Base-by-base conservation (phyloP, 2,329 filamentous ascomycete species). In the Microcera coccophila region DNA sequence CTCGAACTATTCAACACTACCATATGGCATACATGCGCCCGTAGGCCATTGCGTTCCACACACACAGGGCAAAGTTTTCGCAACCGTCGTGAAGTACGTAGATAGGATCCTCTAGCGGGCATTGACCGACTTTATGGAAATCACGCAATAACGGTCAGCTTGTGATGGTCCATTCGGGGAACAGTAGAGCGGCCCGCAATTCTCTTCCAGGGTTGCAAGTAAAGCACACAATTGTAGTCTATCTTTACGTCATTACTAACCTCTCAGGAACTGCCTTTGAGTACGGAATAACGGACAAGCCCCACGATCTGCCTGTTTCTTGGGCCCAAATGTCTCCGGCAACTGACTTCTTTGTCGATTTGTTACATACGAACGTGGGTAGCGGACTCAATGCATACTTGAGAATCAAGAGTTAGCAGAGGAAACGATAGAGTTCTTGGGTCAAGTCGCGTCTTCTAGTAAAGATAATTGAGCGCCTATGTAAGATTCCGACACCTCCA, bases 171-270 rank as follows among this genome's bases (percentile, higher is more conserved):
- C 15, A 17, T 18, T 17, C 18, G 12, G 15, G 12, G 5, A 11
- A 21, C 9, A 4, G 35, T 41, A 33, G 38, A 34, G 42, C 35
- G 12, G 14, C 35, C 41, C 19, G 17, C 8, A n/a, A 16, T 39
- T 26, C 10, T 32, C 17, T 22, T 17, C 34, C 34, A 41, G 47
- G 36, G 40, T 35, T 36, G 19, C 14, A 24, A 15, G 14, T 15
- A 18, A 34, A 31, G 18, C 49, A 50, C 49, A 50, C 41, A 52
- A 52, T 52, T 45, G 48, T 48, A 44, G 44, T 48, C 44, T 44
- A 33, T 12, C 35, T 50, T 52, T 36, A 33, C 50, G 50, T 49
- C 50, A 52, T 42, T 41, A 31, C 29, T n/a, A 46, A 37, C 45
- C 45, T 42, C 48, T 50, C 33, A 32, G 29, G n/a, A 15, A 5